Base-by-base conservation (phyloP, 2,329 filamentous ascomycete species). In the Sarocladium oryzae region DNA sequence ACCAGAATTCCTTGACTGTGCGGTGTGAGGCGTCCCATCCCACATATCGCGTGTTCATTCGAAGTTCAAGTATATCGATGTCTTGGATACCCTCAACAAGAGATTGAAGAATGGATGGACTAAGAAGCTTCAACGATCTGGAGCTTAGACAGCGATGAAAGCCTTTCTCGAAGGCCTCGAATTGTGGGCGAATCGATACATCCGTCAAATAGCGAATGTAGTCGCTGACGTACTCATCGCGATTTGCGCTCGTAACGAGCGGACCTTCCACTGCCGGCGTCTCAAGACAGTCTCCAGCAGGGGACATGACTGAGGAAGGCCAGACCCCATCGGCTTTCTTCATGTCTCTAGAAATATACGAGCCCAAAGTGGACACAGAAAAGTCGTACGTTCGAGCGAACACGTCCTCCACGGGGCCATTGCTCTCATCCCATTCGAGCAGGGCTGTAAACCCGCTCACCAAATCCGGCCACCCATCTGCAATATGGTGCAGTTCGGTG, bases 301-400 rank as follows among this genome's bases (percentile, higher is more conserved):
- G 5, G 45, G 76, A 69, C 52, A 54, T 36, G 66, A 54, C 41
- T 67, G 56, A 38, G 67, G 41, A 4, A 3, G 81, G 82, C 81
- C 81, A 85, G 9, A 61, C 55, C 4, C 66, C 65, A 10, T 61
- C 57, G 7, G 64, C 55, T 3, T 63, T 56, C 5, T 65, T 67
- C 82, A 86, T 85, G 56, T 78, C 70, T 9, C 78, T 71, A 2
- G 76, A 80, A 23, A 85, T 62, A 10, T 78, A 74, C 53, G 76
- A 67, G n/a, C 75, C 80, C 50, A 84, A 76, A 55, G 77, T 71
- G 15, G 74, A 73, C 5, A 81, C 74, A 21, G 87, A 90, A 65
- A 96, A 97, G 59, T 89, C 88, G 63, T 95, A 96, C 0, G 89
- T 92, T 52, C 89, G 79, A 52, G 84, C 78, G 64, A 95, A 95